Evolutionary conservation across 768 basidiomycete species (phyloP), one percentile per base, ranked within the genome.

Genomic region (Coprinopsis sp.): DNA sequence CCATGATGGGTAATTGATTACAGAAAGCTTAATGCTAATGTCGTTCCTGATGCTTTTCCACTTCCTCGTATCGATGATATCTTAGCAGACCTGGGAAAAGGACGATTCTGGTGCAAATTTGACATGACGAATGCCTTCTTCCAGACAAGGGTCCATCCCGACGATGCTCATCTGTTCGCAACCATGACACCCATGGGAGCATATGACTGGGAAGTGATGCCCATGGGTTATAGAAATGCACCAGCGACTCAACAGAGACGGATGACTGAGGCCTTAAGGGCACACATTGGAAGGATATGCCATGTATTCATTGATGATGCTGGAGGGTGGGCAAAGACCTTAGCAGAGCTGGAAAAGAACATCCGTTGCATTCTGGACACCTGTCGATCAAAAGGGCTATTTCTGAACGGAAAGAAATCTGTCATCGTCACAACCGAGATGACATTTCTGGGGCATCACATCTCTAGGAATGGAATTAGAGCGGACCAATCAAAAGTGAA

Each of bases 121-220:
- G 51, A 60, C 28, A 54, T 60, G 47, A 60, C 56, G 0, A 53
- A 63, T 34, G 33, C 49, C 1, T 63, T 59, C 23, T 63, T 61
- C 18, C 59, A 61, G n/a, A 63, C 54, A 0, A 25, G 46, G 0
- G 51, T 63, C 46, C 51, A 60, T 16, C 54, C 59, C 0, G 48
- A 59, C 16, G 52, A 62, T 19, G 46, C 59, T 2, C 53, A 56
- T 10, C 54, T 54, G 18, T 73, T 70, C 0, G 71, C 69, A 0
- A 67, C 74, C 1, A 51, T 51, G 0, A 76, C 69, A 0, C 71
- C 64, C 0, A 65, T 65, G 19, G 69, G 74, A 0, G 46, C 59
- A 0, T 75, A 64, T 46, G 70, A 77, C 37, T 77, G 66, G 64
- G 28, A 54, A 1, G 72, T 73, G 1, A 74, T 75, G 70, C 72